phyloP scores from a whole-genome alignment of 108 stramenopile genomes.

The Cyclotella sp. region DNA sequence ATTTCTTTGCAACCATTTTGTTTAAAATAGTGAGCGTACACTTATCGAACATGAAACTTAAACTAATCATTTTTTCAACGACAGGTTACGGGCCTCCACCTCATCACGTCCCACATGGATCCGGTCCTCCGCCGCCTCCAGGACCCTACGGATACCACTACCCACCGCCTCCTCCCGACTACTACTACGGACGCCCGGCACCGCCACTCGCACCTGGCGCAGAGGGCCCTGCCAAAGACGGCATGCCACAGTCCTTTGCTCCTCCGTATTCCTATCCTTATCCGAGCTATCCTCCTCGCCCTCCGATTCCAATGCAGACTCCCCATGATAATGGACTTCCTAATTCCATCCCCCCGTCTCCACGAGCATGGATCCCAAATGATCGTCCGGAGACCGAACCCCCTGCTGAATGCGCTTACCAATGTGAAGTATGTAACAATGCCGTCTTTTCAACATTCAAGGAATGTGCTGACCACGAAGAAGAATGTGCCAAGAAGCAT shows the following conservation, averaged over 20 bases:
- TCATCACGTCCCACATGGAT: not conserved
- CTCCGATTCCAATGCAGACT: constrained; percentile 4
- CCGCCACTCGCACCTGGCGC: not conserved
- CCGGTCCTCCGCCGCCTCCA: constrained; percentile 16
- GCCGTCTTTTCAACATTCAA: constrained; percentile 34
- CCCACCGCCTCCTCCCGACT: constrained; percentile 27
- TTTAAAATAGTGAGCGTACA: not conserved
- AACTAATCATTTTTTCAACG: not conserved
- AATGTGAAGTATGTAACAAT: constrained; percentile 33
- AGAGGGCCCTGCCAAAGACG: constrained; percentile 1
- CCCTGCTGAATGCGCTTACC: constrained; percentile 27
- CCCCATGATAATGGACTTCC: not conserved
- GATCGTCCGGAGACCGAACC: not conserved
- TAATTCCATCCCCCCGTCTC: constrained; percentile 6
- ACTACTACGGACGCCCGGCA: constrained; percentile 24
- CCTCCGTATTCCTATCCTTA: constrained; percentile 15
- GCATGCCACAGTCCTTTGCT: constrained; percentile 1
- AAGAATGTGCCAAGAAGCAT: constrained; percentile 27
- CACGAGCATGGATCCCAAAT: not conserved
- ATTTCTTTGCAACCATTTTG: not conserved
- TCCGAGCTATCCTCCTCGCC: constrained; percentile 7
- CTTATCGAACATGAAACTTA: not conserved
- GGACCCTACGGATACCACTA: constrained; percentile 13
- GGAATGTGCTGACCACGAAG: constrained; percentile 37
- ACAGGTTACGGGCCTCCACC: constrained; percentile 15